Base-by-base conservation (phyloP, 2,329 filamentous ascomycete genomes). In the Botrytis byssoidea region DNA sequence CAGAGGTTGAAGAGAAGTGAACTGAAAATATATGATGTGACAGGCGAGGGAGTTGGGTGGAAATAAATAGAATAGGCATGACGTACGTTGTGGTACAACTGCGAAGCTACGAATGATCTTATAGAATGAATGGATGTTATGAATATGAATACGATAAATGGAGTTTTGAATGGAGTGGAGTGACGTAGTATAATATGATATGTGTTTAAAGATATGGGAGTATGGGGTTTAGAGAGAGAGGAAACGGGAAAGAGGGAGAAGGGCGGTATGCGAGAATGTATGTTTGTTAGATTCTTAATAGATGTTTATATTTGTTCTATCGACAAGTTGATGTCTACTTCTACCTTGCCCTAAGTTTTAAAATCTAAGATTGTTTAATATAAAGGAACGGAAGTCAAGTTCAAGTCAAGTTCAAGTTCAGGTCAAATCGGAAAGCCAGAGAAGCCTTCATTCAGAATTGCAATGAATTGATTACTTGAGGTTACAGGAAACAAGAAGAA, bases 1-100 rank as follows among this genome's bases (percentile, higher is more conserved):
- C 79, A 20, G 77, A 79, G 74, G 46, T 67, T 67, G 77, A 77
- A 61, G 77, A 78, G 74, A 79, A 80, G 73, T 78, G 18, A 70
- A 55, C 46, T 16, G 22, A 35, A 44, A 29, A 22, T 44, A 32
- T 22, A 46, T 60, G 42, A 70, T 35, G 22, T 18, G 32, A 37
- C 20, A 29, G 18, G 16, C 29, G 32, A 57, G 55, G 48, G 60
- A 42, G 60, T 64, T 65, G 66, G 66, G 44, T 55, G 68, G 68
- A 44, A 70, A 70, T 20, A 70, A 70, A 67, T 67, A 67, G 65
- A 67, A 32, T 65, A 65, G 42, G 63, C 63, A 46, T n/a, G 32
- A 67, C 46, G 32, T 35, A 67, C 46, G 32, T 67, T 67, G 32
- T 40, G 65, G 25, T 67, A 55, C 65, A 51, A 67, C 46, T 55